Base-by-base conservation (phyloP, 1,284 basidiomycete genomes). In the Peniophora sp. region DNA sequence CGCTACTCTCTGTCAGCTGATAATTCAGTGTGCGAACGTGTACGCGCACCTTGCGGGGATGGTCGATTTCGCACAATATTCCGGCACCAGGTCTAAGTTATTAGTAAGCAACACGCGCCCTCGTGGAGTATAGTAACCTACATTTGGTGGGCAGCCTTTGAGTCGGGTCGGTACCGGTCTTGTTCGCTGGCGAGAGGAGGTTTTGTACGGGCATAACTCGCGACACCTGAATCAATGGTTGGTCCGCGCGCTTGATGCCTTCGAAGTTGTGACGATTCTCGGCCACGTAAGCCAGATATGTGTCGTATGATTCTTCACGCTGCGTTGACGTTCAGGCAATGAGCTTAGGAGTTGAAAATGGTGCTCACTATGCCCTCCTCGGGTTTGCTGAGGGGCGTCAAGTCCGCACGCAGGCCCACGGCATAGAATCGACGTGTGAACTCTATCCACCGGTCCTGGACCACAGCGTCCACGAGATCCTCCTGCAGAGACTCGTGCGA, bases 371-470 rank as follows among this genome's bases (percentile, higher is more conserved):
- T 67, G 53, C 79, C 82, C 61, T 86, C 83, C 23, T 64, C 67
- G 5, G 81, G 81, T 59, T 80, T 83, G 61, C 84, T 88, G 49
- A 85, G 63, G 25, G 89, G 89, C 3, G 72, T 83, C 59, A 91
- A 61, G 63, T 92, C 89, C 22, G 62, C 65, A 50, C 88, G 71
- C 35, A 89, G 61, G 47, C 62, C 67, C 24, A 78, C 62, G 25
- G 76, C 75, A 57, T 75, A 75, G 62, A 82, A 86, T 50, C 83
- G 72, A 55, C 83, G 71, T 2, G 86, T 89, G 59, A 84, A 89
- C 62, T 91, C 88, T n/a, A 79, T 75, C 67, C 73, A 75, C 51
- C 86, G 72, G 60, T 90, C 89, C 63, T 87, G 83, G 32, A 92
- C 69, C 20, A 91, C 68, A 22, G 81, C 78, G 56, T 89, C 84